A percentile compares a stretch with the other conserved stretches of the same genome.
Conservation (phyloP, 345 rosid species). For the Pistacia integerrima region DNA sequence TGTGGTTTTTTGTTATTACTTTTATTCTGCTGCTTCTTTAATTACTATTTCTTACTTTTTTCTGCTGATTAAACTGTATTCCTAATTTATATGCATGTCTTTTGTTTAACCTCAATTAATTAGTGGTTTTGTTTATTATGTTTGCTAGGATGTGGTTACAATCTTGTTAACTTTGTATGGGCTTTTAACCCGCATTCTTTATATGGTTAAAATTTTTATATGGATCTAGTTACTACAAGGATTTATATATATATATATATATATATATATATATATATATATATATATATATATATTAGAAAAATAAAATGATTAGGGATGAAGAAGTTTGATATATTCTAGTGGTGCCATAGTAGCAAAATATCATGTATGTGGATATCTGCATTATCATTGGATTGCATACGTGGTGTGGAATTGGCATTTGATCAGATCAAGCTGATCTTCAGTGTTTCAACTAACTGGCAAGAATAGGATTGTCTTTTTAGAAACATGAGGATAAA, state of each 20-base stretch:
- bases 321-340: neutral
- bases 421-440: conserved; percentile 3
- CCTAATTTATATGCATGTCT: too few relatives aligned
- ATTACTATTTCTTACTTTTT: too few relatives aligned
- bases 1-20: too few relatives aligned
- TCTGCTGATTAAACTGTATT: too few relatives aligned
- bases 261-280: too few relatives aligned
- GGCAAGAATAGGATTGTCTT: neutral
- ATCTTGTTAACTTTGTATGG: neutral
- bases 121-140: too few relatives aligned
- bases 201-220: neutral
- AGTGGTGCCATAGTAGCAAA: neutral
- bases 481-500: neutral
- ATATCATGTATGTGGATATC: neutral
- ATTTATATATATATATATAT: too few relatives aligned
- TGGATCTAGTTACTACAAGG: neutral
- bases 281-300: neutral
- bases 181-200: neutral
- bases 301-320: neutral
- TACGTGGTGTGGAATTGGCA: neutral
- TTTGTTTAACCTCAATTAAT: too few relatives aligned
- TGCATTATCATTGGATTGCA: neutral
- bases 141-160: neutral
- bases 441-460: neutral
- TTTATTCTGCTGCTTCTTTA: too few relatives aligned